A percentile compares a stretch with the other conserved stretches of the same genome.
Conservation (phyloP, 108 stramenopile species). For the Asterionellopsis glacialis region DNA sequence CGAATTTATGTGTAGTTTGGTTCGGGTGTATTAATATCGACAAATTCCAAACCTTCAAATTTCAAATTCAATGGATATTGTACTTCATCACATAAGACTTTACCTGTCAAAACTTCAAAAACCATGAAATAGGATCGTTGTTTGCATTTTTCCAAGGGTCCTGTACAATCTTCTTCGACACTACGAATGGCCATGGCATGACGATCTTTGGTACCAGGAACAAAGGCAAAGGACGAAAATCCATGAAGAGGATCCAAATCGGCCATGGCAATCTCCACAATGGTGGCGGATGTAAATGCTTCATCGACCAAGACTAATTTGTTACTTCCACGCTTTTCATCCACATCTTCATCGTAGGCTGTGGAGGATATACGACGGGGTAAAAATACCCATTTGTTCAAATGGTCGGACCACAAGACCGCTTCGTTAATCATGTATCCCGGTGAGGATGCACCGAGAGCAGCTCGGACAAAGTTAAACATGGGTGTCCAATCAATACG, state of each 20-base stretch:
- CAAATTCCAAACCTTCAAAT: conserved; percentile 95
- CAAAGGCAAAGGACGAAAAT: conserved; percentile 93
- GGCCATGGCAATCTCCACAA: conserved; percentile 64
- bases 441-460: conserved; percentile 58
- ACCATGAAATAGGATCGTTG: conserved; percentile 90
- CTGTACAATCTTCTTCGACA: conserved; percentile 90
- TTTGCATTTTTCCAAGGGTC: conserved; percentile 61
- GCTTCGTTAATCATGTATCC: conserved; percentile 94
- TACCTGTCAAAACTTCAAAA: conserved; percentile 85
- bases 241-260: conserved; percentile 63
- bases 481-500: conserved; percentile 77
- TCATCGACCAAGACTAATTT: conserved; percentile 83
- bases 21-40: conserved; percentile 66
- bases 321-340: conserved; percentile 86
- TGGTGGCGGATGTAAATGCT: conserved; percentile 39
- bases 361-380: conserved; percentile 83
- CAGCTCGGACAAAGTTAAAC: conserved; percentile 81
- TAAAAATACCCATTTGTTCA: conserved; percentile 90
- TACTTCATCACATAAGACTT: conserved; percentile 88
- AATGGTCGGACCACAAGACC: conserved; percentile 77
- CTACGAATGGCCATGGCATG: conserved; percentile 83
- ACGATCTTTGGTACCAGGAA: conserved; percentile 81
- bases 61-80: conserved; percentile 70
- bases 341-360: conserved; percentile 83
- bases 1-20: conserved; percentile 19